Percentiles rank a stretch among this genome's conserved stretches.
These are phyloP conservation scores for Lepidopterella palustris DNA, from an alignment of 495 filamentous ascomycete genomes.

Conservation along the genomic window DNA sequence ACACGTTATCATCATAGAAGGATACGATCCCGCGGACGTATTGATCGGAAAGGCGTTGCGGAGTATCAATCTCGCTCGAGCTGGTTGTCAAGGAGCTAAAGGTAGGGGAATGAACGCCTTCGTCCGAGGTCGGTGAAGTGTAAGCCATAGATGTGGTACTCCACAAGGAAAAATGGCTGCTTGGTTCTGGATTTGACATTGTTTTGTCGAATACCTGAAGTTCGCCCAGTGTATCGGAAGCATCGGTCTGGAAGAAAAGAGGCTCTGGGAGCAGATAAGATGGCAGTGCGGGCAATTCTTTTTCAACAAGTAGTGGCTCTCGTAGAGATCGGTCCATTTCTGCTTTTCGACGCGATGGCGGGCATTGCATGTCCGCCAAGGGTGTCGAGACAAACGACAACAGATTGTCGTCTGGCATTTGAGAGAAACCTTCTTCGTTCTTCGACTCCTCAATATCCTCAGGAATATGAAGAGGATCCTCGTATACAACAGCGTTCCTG, in stretches of 20 bases:
- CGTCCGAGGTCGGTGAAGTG: conserved; percentile 8
- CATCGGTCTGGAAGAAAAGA: conserved; percentile 11
- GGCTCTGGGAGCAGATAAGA: conserved; percentile 22
- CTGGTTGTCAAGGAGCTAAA: conserved; percentile 24
- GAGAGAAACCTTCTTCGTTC: background rate
- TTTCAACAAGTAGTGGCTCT: conserved; percentile 13
- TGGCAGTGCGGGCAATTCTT: conserved; percentile 24
- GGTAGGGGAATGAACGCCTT: conserved; percentile 21
- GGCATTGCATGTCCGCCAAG: background rate
- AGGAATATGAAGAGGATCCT: background rate
- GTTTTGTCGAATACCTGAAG: background rate
- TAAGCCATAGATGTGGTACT: conserved; percentile 15
- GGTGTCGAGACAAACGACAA: background rate
- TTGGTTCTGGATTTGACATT: background rate
- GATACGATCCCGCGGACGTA: conserved; percentile 1
- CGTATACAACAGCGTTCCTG: background rate
- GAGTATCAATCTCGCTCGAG: conserved; percentile 14
- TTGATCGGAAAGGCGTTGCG: conserved; percentile 7
- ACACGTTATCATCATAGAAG: conserved; percentile 6
- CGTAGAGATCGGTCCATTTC: conserved; percentile 1
- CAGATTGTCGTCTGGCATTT: background rate
- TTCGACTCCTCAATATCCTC: background rate
- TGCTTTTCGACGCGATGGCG: conserved; percentile 14
- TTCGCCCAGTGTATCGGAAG: background rate
- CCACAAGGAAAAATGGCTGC: conserved; percentile 24